Evolutionary conservation across 139 green algal genomes (phyloP), one percentile per base, ranked within the genome.

Genomic region (Micromonas pusilla): DNA sequence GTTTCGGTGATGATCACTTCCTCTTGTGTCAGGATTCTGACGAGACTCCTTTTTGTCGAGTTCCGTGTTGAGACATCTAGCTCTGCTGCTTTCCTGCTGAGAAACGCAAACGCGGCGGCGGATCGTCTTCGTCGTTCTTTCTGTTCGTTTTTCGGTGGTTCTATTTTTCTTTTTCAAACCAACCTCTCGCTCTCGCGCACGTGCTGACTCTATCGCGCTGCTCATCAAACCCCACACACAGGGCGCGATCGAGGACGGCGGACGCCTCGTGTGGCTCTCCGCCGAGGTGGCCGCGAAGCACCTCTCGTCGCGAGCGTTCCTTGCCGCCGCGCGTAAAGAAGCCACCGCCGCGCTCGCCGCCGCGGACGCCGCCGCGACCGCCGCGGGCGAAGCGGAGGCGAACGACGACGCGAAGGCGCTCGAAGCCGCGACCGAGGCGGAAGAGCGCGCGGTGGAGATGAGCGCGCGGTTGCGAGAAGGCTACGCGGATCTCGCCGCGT

Each of bases 51-150:
- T 57, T 16, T 57, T 57, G 45, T 57, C 16, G 45, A 57, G n/a
- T 62, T n/a, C 36, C 21, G 9, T 75, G 68, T 62, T 75, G 68
- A 75, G 68, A 75, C 23, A 60, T 72, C 28, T 34, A 39, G 36
- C 60, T 75, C 68, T 75, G 68, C 68, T 75, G 68, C 68, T 75
- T 75, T 75, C 68, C 68, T 75, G 37, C 68, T 75, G 68, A 75
- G 68, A 75, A 32, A 75, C 30, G 37, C 9, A 16, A 9, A 9
- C 45, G 45, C 45, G 45, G 45, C n/a, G n/a, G n/a, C n/a, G n/a
- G 26, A 26, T 25, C 28, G 9, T 53, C 3, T 37, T 31, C 54
- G 54, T 31, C 54, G 54, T 31, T 25, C 23, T 19, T 65, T 31
- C n/a, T 25, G 1, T 2, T 25, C 26, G 23, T 65, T 65, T 65